Conservation (phyloP, 257 asterid species). For the Striga asiatica region DNA sequence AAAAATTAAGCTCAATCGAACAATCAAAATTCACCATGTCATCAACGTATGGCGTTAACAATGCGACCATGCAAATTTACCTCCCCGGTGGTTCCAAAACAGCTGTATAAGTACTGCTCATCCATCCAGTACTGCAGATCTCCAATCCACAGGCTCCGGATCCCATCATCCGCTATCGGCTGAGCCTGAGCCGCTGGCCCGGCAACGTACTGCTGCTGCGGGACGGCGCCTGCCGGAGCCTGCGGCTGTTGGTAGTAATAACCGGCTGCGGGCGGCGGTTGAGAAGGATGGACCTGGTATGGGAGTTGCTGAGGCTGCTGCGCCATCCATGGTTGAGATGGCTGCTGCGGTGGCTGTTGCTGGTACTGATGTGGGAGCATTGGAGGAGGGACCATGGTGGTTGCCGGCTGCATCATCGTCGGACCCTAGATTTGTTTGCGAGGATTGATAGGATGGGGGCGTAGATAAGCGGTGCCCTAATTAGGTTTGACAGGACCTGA, state of each 20-base stretch:
- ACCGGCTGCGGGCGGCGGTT: conserved; percentile 39
- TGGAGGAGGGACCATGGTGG: conserved; percentile 47
- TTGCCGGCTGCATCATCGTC: conserved; percentile 57
- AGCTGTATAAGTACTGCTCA: conserved; percentile 44
- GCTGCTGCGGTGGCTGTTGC: conserved; percentile 41
- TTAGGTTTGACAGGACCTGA: conserved; percentile 15
- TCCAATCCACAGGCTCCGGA: conserved; percentile 88
- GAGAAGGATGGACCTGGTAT: conserved; percentile 54
- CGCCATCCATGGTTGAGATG: conserved; percentile 53
- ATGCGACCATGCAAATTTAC: conserved; percentile 19
- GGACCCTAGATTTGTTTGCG: conserved; percentile 16
- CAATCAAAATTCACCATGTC: neutral
- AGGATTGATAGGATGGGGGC: neutral
- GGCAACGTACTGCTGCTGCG: conserved; percentile 37
- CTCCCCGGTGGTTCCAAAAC: conserved; percentile 67
- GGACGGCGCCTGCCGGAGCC: conserved; percentile 23
- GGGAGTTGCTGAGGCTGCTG: conserved; percentile 50
- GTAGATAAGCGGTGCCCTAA: conserved; percentile 24
- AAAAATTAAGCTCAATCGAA: neutral
- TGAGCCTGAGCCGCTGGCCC: conserved; percentile 28
- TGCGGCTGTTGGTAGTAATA: conserved; percentile 61
- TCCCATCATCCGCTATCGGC: conserved; percentile 45
- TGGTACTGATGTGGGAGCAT: conserved; percentile 50
- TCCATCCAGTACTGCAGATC: conserved; percentile 98
- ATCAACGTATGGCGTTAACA: neutral